phyloP scores from a whole-genome alignment of 305 asterid species.

The Withania somnifera region DNA sequence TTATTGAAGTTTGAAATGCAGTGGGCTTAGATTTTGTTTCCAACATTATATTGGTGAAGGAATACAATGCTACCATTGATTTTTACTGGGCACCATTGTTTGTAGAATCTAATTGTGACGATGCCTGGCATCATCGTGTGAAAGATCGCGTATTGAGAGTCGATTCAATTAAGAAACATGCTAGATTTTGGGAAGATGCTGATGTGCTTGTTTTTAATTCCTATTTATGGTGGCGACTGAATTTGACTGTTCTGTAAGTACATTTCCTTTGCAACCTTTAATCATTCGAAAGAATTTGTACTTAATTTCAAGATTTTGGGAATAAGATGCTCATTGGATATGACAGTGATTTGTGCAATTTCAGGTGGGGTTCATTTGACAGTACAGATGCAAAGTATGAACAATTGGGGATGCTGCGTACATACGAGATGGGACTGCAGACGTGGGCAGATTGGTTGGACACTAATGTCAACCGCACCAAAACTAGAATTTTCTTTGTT shows the following conservation, averaged over 20 bases:
- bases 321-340: background rate
- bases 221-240: slow-evolving; percentile 53
- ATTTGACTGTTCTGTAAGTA: slow-evolving; percentile 39
- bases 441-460: slow-evolving; percentile 63
- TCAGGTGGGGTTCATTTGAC: slow-evolving; percentile 56
- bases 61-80: slow-evolving; percentile 47
- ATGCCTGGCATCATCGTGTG: slow-evolving; percentile 17
- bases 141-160: slow-evolving; percentile 21
- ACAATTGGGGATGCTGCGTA: slow-evolving; percentile 19
- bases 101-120: slow-evolving; percentile 56
- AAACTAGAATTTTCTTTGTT: slow-evolving; percentile 42
- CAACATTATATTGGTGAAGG: slow-evolving; percentile 21
- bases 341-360: background rate
- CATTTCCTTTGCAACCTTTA: background rate
- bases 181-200: slow-evolving; percentile 55
- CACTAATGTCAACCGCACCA: slow-evolving; percentile 33
- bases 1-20: background rate
- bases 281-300: background rate
- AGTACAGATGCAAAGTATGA: slow-evolving; percentile 27
- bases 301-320: background rate
- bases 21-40: background rate
- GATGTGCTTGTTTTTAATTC: slow-evolving; percentile 53
- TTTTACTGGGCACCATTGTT: slow-evolving; percentile 71
- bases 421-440: slow-evolving; percentile 40
- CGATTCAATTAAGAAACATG: slow-evolving; percentile 43